These are phyloP conservation scores for Quercus ilex DNA, from an alignment of 306 rosid species.

Conservation along the genomic window DNA sequence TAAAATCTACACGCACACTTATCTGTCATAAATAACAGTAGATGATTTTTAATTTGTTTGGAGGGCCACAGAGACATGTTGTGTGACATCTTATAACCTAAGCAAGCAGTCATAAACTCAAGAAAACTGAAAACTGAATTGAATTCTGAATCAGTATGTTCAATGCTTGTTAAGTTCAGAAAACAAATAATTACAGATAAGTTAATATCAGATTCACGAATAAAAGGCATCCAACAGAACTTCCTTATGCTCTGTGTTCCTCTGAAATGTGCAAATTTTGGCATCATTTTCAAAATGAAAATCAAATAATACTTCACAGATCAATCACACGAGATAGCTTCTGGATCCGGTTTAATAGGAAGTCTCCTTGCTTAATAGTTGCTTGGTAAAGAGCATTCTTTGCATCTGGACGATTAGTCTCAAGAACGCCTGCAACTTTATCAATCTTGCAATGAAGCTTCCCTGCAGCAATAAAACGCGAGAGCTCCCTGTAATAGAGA, in stretches of 20 bases:
- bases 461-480: conserved; percentile 94
- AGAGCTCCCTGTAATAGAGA: conserved; percentile 74
- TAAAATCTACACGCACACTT: not conserved
- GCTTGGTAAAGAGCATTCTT: conserved; percentile 97
- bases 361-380: conserved; percentile 98
- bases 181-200: conserved; percentile 5
- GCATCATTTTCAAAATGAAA: conserved; percentile 3
- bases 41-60: not conserved
- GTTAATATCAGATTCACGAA: conserved; percentile 4
- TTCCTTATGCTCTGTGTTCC: conserved; percentile 13
- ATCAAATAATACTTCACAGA: conserved; percentile 38
- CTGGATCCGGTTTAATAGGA: conserved; percentile 86
- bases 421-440: conserved; percentile 92
- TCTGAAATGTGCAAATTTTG: conserved; percentile 6
- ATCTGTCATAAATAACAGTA: not conserved
- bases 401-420: conserved; percentile 92
- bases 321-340: conserved; percentile 92
- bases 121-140: not conserved
- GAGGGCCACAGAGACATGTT: not conserved
- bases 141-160: not conserved
- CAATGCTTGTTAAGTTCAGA: conserved; percentile 14
- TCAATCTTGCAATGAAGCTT: conserved; percentile 98
- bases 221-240: conserved; percentile 20
- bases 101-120: not conserved
- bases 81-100: not conserved